Conservation (phyloP, 257 asterid genomes). For the Voacanga thouarsii region DNA sequence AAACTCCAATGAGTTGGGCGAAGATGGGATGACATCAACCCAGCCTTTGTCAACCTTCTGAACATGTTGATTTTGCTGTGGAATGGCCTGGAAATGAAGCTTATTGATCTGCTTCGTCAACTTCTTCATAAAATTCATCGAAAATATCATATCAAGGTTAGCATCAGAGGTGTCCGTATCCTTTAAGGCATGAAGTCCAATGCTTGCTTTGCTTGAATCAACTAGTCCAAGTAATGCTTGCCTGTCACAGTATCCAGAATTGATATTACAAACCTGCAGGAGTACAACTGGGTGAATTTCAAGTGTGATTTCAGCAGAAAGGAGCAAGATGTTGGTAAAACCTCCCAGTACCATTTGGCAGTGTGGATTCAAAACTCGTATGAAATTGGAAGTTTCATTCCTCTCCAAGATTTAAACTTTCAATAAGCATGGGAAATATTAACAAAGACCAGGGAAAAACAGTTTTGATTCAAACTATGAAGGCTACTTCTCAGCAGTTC, state of each 20-base stretch:
- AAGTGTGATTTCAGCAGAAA: background rate
- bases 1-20: conserved; percentile 70
- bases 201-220: conserved; percentile 48
- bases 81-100: conserved; percentile 53
- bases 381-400: no score
- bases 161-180: conserved; percentile 33
- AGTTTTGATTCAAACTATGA: no score
- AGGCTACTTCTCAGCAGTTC: no score
- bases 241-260: conserved; percentile 22
- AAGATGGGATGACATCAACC: conserved; percentile 56
- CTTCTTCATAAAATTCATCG: conserved; percentile 59
- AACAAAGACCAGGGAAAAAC: no score
- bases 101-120: conserved; percentile 44
- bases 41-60: conserved; percentile 67
- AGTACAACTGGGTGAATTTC: background rate
- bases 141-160: conserved; percentile 46
- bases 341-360: background rate
- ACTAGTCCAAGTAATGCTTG: conserved; percentile 59
- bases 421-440: no score
- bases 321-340: background rate
- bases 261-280: conserved; percentile 50
- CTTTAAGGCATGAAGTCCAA: conserved; percentile 47
- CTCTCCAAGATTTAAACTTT: no score
- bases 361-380: background rate
- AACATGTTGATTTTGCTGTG: conserved; percentile 38